Evolutionary conservation across 1,284 basidiomycete genomes (phyloP).

Genomic region (Cutaneotrichosporon arboriforme): DNA sequence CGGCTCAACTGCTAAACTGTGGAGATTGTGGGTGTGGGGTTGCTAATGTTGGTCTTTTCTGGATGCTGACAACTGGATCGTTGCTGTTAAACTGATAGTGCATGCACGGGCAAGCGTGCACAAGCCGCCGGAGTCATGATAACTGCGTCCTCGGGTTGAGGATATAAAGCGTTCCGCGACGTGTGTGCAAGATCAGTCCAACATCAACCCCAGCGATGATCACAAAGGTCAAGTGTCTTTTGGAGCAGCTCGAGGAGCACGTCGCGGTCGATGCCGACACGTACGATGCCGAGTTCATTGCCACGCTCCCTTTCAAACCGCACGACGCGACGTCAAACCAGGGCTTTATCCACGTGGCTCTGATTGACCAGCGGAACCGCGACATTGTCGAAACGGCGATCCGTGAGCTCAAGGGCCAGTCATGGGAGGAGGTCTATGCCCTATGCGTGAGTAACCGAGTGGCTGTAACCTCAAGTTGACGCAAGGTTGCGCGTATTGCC

Average conservation of each 20-base stretch:
- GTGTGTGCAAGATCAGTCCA: too few relatives aligned
- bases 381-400: conserved; percentile 28
- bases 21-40: neutral
- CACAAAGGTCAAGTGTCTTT: conserved; percentile 18
- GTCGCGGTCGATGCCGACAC: conserved; percentile 34
- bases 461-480: neutral
- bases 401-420: conserved; percentile 21
- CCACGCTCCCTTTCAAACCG: conserved; percentile 26
- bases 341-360: conserved; percentile 25
- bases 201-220: conserved; percentile 8
- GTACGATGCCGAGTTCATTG: conserved; percentile 26
- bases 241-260: conserved; percentile 33
- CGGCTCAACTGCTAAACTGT: neutral
- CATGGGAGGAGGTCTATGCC: conserved; percentile 29
- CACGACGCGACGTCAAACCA: conserved; percentile 40
- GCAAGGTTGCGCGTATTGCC: conserved; percentile 14
- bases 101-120: neutral
- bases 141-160: neutral
- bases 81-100: too few relatives aligned
- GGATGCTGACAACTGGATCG: too few relatives aligned
- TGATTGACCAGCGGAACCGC: conserved; percentile 29
- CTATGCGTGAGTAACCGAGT: conserved; percentile 22
- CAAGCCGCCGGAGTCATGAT: neutral
- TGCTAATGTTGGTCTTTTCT: too few relatives aligned
- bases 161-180: neutral